A percentile compares a stretch with the other conserved stretches of the same genome.
Evolutionary conservation across 805 yeast genomes (phyloP).

Genomic region (Cyberlindnera mississippiensis): DNA sequence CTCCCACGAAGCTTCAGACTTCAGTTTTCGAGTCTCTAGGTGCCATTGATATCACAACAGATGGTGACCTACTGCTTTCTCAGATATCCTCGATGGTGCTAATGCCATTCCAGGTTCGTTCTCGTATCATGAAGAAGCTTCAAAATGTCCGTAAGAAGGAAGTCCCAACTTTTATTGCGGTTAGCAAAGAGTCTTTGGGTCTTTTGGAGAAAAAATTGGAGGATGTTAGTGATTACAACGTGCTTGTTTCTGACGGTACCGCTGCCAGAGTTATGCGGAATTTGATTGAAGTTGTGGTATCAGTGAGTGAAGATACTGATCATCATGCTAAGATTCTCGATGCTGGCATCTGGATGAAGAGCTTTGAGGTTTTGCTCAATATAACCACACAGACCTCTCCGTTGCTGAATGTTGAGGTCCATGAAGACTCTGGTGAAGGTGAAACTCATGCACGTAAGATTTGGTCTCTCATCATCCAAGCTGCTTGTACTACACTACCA

Average conservation of each 20-base stretch:
- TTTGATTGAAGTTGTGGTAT: slow-evolving; percentile 48
- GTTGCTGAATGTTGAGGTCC: slow-evolving; percentile 13
- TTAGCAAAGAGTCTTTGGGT: slow-evolving; percentile 46
- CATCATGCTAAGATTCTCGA: slow-evolving; percentile 11
- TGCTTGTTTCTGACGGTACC: slow-evolving; percentile 42
- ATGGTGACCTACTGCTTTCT: slow-evolving; percentile 45
- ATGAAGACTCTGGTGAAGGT: not conserved
- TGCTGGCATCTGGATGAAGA: slow-evolving; percentile 51
- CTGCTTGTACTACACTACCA: slow-evolving; percentile 39
- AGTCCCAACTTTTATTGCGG: slow-evolving; percentile 61
- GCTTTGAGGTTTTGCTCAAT: slow-evolving; percentile 38
- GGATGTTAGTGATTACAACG: slow-evolving; percentile 27
- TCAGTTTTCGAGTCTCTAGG: slow-evolving; percentile 50
- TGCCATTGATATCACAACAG: slow-evolving; percentile 26
- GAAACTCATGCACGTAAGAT: slow-evolving; percentile 8
- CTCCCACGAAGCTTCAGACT: slow-evolving; percentile 61
- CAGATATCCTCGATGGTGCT: slow-evolving; percentile 51
- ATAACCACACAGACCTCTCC: slow-evolving; percentile 31
- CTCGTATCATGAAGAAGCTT: slow-evolving; percentile 52
- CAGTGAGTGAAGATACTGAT: slow-evolving; percentile 35
- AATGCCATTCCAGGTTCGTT: slow-evolving; percentile 60
- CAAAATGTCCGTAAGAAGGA: slow-evolving; percentile 35
- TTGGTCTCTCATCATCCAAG: slow-evolving; percentile 41
- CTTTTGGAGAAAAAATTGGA: slow-evolving; percentile 38
- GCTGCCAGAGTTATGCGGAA: slow-evolving; percentile 44